Conservation (phyloP, 495 filamentous ascomycete genomes). For the Penicillium psychrofluorescens region DNA sequence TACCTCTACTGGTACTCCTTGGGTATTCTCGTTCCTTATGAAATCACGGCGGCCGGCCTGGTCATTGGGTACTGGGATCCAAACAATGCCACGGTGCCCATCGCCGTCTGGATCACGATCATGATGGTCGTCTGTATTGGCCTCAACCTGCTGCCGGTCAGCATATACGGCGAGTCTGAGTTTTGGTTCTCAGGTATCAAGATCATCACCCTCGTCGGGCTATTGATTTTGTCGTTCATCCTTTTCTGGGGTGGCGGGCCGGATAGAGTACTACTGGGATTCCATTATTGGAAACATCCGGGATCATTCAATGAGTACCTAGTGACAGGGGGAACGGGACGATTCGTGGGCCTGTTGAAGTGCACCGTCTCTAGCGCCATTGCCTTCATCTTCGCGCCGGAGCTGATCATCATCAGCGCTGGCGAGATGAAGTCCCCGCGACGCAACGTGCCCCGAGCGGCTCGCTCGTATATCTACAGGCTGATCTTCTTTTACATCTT, state of each 20-base stretch:
- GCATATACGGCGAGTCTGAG: constrained; percentile 65
- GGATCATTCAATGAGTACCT: constrained; percentile 51
- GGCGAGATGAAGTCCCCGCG: constrained; percentile 71
- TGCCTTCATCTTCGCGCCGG: constrained; percentile 49
- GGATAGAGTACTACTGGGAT: constrained; percentile 56
- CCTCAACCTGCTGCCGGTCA: constrained; percentile 61
- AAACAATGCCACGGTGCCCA: constrained; percentile 12
- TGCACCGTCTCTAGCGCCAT: constrained; percentile 43
- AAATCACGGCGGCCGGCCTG: constrained; percentile 63
- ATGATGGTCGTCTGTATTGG: constrained; percentile 60
- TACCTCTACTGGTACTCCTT: constrained; percentile 53
- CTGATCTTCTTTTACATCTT: constrained; percentile 76
- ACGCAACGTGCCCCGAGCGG: constrained; percentile 69
- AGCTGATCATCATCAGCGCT: constrained; percentile 48
- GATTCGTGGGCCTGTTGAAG: constrained; percentile 37
- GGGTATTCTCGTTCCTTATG: constrained; percentile 61
- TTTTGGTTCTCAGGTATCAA: constrained; percentile 71
- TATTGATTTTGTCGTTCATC: constrained; percentile 62
- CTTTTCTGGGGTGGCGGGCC: constrained; percentile 64
- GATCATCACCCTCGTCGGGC: constrained; percentile 67
- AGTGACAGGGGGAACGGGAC: constrained; percentile 24
- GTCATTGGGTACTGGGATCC: constrained; percentile 68
- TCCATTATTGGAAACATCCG: constrained; percentile 66
- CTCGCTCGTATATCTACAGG: constrained; percentile 77
- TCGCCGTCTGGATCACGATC: constrained; percentile 65